Conservation (phyloP, 2,329 filamentous ascomycete species). For the Xylariaceae sp. region DNA sequence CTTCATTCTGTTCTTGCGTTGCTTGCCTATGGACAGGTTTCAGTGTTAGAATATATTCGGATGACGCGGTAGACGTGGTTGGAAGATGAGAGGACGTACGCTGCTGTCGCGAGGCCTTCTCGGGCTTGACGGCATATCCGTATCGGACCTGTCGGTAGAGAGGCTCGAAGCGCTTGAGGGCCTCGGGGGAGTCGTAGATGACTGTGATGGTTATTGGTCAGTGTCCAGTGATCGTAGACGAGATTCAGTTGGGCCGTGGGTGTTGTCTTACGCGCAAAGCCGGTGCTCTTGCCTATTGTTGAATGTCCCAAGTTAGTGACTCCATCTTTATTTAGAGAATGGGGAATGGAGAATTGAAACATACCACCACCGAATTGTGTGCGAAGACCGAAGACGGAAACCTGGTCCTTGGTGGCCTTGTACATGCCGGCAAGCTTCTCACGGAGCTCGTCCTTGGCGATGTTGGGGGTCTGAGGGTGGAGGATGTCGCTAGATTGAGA, state of each 20-base stretch:
- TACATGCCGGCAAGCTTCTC: conserved; percentile 91
- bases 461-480: conserved; percentile 96
- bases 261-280: conserved; percentile 65
- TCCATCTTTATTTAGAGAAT: not conserved
- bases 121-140: conserved; percentile 87
- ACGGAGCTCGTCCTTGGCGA: conserved; percentile 98
- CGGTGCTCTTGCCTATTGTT: conserved; percentile 80
- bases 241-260: not conserved
- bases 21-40: conserved; percentile 71
- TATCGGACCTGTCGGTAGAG: conserved; percentile 95
- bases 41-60: conserved; percentile 9
- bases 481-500: conserved; percentile 81
- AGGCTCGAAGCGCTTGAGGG: conserved; percentile 99
- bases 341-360: not conserved
- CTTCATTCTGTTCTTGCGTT: conserved; percentile 99
- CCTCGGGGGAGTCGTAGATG: conserved; percentile 96
- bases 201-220: conserved; percentile 33
- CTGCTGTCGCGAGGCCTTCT: conserved; percentile 98
- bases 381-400: conserved; percentile 96
- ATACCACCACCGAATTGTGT: conserved; percentile 91
- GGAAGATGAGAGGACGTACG: conserved; percentile 78
- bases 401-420: conserved; percentile 97
- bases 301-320: not conserved
- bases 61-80: conserved; percentile 2
- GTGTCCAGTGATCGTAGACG: not conserved